Conservation (phyloP, 2,329 filamentous ascomycete species). For the Sporothrix phasma region DNA sequence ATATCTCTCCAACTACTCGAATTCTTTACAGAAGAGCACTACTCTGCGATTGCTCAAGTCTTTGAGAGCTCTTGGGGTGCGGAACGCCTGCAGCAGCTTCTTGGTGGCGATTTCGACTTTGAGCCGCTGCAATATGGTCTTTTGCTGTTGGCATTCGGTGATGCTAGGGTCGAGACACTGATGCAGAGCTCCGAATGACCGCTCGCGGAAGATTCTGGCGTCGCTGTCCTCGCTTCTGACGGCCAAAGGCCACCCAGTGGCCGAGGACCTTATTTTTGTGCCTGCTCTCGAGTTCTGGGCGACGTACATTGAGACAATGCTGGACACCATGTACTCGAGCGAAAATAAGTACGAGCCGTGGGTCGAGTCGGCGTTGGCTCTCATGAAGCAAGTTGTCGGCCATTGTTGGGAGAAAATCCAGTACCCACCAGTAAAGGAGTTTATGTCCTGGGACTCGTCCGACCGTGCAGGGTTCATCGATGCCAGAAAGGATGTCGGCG, state of each 20-base stretch:
- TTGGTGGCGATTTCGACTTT: slow-evolving; percentile 52
- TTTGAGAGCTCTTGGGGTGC: slow-evolving; percentile 52
- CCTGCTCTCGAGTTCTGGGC: slow-evolving; percentile 74
- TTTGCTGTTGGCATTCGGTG: slow-evolving; percentile 58
- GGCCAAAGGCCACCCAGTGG: slow-evolving; percentile 55
- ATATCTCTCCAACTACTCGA: slow-evolving; percentile 56
- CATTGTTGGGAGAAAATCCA: slow-evolving; percentile 60
- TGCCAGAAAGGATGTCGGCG: slow-evolving; percentile 68
- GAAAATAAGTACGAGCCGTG: slow-evolving; percentile 37
- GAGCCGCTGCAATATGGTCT: slow-evolving; percentile 56
- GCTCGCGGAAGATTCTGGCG: slow-evolving; percentile 43
- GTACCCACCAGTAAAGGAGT: slow-evolving; percentile 49
- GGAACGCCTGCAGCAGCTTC: slow-evolving; percentile 43
- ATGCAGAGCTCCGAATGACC: slow-evolving; percentile 42
- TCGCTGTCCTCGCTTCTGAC: slow-evolving; percentile 56
- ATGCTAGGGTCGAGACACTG: slow-evolving; percentile 52
- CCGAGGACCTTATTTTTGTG: slow-evolving; percentile 66
- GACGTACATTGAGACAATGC: slow-evolving; percentile 60
- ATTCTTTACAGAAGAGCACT: slow-evolving; percentile 52
- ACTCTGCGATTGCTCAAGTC: slow-evolving; percentile 46
- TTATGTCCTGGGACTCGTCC: slow-evolving; percentile 58
- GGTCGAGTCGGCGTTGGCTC: slow-evolving; percentile 47
- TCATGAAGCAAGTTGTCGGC: slow-evolving; percentile 55
- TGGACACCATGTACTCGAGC: slow-evolving; percentile 46
- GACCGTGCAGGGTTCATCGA: slow-evolving; percentile 59